Evolutionary conservation across 495 filamentous ascomycete genomes (phyloP).

Genomic region (Aspergillus sclerotiicarbonarius): DNA sequence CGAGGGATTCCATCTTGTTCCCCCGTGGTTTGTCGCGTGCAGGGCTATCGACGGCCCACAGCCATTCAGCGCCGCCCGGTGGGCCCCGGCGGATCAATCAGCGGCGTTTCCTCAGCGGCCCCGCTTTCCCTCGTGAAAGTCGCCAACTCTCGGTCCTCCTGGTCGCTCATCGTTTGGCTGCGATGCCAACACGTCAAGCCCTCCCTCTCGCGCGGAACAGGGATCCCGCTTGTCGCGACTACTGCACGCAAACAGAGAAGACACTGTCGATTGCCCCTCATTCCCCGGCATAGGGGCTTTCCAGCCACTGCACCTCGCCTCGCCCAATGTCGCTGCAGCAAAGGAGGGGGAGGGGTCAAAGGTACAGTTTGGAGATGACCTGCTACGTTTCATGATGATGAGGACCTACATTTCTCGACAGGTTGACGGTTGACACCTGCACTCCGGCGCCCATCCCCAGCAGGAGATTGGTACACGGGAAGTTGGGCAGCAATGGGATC

Average conservation of each 20-base stretch:
- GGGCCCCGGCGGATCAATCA: background rate
- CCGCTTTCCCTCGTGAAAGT: slow-evolving; percentile 21
- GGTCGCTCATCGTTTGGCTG: slow-evolving; percentile 15
- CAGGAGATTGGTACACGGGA: slow-evolving; percentile 8
- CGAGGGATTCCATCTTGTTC: slow-evolving; percentile 1
- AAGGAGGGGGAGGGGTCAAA: background rate
- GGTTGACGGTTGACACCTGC: background rate
- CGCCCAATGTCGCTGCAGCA: background rate
- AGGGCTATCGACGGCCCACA: slow-evolving; percentile 11
- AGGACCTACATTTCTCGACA: slow-evolving; percentile 6
- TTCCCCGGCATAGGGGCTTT: background rate
- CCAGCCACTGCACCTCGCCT: background rate
- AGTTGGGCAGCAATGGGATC: slow-evolving; percentile 47
- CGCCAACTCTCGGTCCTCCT: slow-evolving; percentile 5
- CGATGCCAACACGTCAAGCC: slow-evolving; percentile 23
- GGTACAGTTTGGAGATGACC: background rate
- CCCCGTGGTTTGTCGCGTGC: slow-evolving; percentile 5
- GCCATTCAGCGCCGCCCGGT: slow-evolving; percentile 12
- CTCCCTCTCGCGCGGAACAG: slow-evolving; percentile 15
- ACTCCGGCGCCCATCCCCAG: background rate
- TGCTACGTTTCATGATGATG: slow-evolving; percentile 5
- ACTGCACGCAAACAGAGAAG: slow-evolving; percentile 12
- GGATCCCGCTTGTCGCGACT: slow-evolving; percentile 1
- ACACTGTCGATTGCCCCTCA: background rate
- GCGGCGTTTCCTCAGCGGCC: background rate